Evolutionary conservation across 2,329 filamentous ascomycete genomes (phyloP), one percentile per base, ranked within the genome.

Genomic region (Ascochyta pisi): DNA sequence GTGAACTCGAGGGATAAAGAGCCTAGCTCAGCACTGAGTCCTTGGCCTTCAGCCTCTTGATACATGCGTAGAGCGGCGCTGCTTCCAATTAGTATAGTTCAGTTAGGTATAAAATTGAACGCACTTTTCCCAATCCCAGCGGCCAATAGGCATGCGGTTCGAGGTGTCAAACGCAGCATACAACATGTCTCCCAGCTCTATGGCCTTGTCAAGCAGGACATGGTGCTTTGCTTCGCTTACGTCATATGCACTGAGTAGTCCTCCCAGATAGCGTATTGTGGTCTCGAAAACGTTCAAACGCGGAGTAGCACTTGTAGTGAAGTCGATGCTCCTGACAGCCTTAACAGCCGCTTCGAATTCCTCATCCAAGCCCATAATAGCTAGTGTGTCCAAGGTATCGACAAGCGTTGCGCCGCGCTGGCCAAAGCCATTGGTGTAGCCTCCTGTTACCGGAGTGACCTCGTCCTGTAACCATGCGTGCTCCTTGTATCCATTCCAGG

Each of bases 351-450:
- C 70, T 45, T 81, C 73, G 61, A 88, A 87, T 29, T 88, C 86
- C 1, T 81, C 75, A 29, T 79, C 73, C 38, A 87, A 70, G 6
- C 74, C 84, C 84, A 88, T 86, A 41, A 89, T 87, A 78, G 81
- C 83, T 2, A 88, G 79, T 0, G 85, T 86, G 57, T 88, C 85
- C 46, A 88, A 77, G 0, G 81, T 75, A 65, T 89, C 86, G 23
- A 88, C 81, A 45, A 88, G 69, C 0, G 85, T 86, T 3, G 84
- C 85, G 0, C 79, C 84, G 79, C 83, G 86, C 23, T 81, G 81
- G 9, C 82, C 82, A 62, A 84, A 84, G 0, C 74, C 72, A 51
- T 82, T 78, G 54, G 78, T 81, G 16, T 67, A 76, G n/a, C 67
- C 65, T 37, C 81, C 82, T 16, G 76, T 77, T 3, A 85, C 73